Base-by-base conservation (phyloP, 1,139 yeast species). In the Candida sp. region DNA sequence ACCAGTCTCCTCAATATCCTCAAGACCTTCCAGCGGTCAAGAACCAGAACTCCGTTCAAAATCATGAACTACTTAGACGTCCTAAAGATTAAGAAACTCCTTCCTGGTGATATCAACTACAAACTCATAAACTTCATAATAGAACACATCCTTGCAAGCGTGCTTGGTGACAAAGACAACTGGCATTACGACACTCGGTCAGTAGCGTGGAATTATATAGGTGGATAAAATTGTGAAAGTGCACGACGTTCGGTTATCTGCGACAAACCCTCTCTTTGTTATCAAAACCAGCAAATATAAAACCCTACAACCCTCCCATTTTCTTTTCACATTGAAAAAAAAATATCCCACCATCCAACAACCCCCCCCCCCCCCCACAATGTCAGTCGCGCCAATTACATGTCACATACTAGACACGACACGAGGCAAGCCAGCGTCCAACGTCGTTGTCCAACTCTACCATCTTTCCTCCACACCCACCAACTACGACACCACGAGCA, bases 321-420 rank as follows among this genome's bases (percentile, higher is more conserved):
- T 17, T 2, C 17, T 17, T 17, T 17, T 2, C 17, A 17, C 17
- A 17, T 17, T 17, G 33, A n/a, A n/a, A n/a, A 3, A 11, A 40
- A 40, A 28, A 22, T 41, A 30, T 3, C 12, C n/a, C 40, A 31
- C 17, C 32, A 9, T 23, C 44, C 25, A 22, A 37, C 7, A 23
- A 23, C n/a, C n/a, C n/a, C n/a, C n/a, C n/a, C n/a, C n/a, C n/a
- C n/a, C 7, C 3, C n/a, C 12, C n/a, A 23, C 27, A 17, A 70
- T 61, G 45, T 37, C 73, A 12, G 76, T 68, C 33, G 78, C 71
- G 52, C 92, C 92, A 43, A 83, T 92, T 46, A 90, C 97, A 6
- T 91, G 97, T 68, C 98, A 92, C 67, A 83, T 92, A n/a, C 75
- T 92, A 38, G 97, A 92, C 61, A 91, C 97, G 4, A 84, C 88